phyloP scores from a whole-genome alignment of 345 rosid genomes.

The Gossypium anomalum region DNA sequence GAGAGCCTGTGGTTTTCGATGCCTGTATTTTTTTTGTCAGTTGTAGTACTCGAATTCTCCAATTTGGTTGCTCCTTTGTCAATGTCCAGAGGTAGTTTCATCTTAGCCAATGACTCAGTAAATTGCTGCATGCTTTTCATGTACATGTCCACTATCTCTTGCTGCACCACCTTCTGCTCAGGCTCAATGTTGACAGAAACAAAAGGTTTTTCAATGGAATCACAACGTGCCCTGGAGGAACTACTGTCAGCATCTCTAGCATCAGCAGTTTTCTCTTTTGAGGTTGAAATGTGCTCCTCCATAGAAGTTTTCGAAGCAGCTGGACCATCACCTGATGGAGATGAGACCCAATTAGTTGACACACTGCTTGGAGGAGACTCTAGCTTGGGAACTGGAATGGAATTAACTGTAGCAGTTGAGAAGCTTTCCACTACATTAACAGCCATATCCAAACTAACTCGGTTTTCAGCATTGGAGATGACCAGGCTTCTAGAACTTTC shows the following conservation, averaged over 20 bases:
- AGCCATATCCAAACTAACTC: conserved; percentile 6
- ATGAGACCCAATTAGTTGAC: conserved; percentile 67
- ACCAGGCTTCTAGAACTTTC: conserved; percentile 63
- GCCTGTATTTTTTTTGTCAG: conserved; percentile 68
- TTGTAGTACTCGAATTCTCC: conserved; percentile 61
- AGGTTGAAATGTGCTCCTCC: conserved; percentile 41
- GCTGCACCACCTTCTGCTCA: conserved; percentile 77
- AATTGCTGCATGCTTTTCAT: conserved; percentile 99
- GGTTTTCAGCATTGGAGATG: conserved; percentile 51
- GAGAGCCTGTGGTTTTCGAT: conserved; percentile 64
- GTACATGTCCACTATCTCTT: conserved; percentile 95
- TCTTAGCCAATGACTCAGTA: conserved; percentile 96
- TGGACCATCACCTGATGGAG: conserved; percentile 50
- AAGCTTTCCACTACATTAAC: conserved; percentile 46
- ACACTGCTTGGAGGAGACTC: conserved; percentile 80
- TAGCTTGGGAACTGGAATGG: conserved; percentile 49
- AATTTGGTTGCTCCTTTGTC: conserved; percentile 65
- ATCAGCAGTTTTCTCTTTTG: conserved; percentile 38
- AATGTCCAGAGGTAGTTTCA: conserved; percentile 92
- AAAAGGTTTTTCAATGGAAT: conserved; percentile 40
- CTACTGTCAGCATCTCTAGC: conserved; percentile 41
- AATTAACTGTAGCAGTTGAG: conserved; percentile 38
- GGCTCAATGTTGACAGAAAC: conserved; percentile 53
- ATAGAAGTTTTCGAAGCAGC: conserved; percentile 38
- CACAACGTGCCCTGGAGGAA: conserved; percentile 41